Evolutionary conservation across 2,329 filamentous ascomycete genomes (phyloP), one percentile per base, ranked within the genome.

Genomic region (Parasarocladium wereldwijsianum): DNA sequence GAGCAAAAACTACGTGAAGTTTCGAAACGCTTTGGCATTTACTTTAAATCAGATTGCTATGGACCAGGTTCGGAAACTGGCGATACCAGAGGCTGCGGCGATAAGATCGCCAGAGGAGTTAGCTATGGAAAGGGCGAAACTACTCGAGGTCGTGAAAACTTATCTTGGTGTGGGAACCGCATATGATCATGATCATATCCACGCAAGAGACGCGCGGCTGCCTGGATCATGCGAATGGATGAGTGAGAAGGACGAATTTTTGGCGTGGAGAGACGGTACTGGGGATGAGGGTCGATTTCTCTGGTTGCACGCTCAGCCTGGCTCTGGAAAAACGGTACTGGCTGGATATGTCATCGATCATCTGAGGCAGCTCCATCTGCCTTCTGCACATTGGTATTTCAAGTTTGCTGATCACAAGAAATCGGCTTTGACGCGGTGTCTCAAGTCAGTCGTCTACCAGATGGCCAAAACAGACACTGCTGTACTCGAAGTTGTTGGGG

Each of bases 301-400:
- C n/a, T 54, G 49, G 50, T 17, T 54, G 12, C 40, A 34, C n/a
- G 49, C 40, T 19, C 40, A 43, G 17, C 47, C 51, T 12, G 51
- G 36, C 0, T 34, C 41, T 8, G 51, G 50, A 6, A 55, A 55
- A 38, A 49, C 51, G 0, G 39, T 48, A 17, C 39, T 52, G 1
- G 34, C 46, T 5, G 40, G 41, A n/a, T 43, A 44, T 31, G 32
- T 43, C 2, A 35, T 51, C 17, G 39, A 44, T 7, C 11, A 43
- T 4, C 33, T 53, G 1, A 17, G 36, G 5, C 23, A 38, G 1
- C 28, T 34, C 3, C 32, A 31, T 6, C 19, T 27, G 0, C 13
- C 32, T 4, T 50, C 42, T 33, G 41, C 38, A 19, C 55, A 46
- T 32, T 54, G 46, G 33, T 55, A 55, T 36, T 55, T 56, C 36